phyloP scores from a whole-genome alignment of 2,329 filamentous ascomycete species.

The Fusarium coffeatum region DNA sequence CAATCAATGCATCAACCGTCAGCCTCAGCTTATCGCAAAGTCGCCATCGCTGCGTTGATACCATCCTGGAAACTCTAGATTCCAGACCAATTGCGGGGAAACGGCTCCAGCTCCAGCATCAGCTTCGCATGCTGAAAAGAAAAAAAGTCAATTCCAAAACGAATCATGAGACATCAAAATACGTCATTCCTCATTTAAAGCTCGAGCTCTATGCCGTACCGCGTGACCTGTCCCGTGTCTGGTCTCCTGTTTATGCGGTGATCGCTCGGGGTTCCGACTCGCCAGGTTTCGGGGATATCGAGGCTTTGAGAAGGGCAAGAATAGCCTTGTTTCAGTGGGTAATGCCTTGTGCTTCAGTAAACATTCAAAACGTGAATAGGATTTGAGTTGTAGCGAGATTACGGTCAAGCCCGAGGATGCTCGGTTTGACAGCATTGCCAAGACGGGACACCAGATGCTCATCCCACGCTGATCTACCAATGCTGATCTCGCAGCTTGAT shows the following conservation, averaged over 20 bases:
- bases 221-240: constrained; percentile 12
- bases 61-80: constrained; percentile 1
- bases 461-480: constrained; percentile 2
- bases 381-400: constrained; percentile 9
- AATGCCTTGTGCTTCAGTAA: constrained; percentile 1
- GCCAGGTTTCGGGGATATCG: constrained; percentile 26
- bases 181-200: constrained; percentile 28
- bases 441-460: constrained; percentile 20
- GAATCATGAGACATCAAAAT: constrained; percentile 17
- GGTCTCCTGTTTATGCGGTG: constrained; percentile 5
- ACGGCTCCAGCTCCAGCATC: constrained; percentile 1
- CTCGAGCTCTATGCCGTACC: constrained; percentile 1
- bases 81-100: constrained; percentile 22
- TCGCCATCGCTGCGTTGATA: constrained; percentile 27
- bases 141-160: constrained; percentile 22
- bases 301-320: constrained; percentile 21
- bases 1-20: neutral
- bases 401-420: constrained; percentile 12
- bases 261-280: constrained; percentile 34
- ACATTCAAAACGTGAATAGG: constrained; percentile 6
- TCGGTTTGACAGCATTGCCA: constrained; percentile 15
- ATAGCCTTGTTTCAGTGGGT: constrained; percentile 24
- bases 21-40: constrained; percentile 18
- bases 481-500: constrained; percentile 4
- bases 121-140: neutral